Percentiles rank a stretch among this genome's conserved stretches.
phyloP scores from a whole-genome alignment of 2,329 filamentous ascomycete species.

The Pseudogymnoascus sp. region DNA sequence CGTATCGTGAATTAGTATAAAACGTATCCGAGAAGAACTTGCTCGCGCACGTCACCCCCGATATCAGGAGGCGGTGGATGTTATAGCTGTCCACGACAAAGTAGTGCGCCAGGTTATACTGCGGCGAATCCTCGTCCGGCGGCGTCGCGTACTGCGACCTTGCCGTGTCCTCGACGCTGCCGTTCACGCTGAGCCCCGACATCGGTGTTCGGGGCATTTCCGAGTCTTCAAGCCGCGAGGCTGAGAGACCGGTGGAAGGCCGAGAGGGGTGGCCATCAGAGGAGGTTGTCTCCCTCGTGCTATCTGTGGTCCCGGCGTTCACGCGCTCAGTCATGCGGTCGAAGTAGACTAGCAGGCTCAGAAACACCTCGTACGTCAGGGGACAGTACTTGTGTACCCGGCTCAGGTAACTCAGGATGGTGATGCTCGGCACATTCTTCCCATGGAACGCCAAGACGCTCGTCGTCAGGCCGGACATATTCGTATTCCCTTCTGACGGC shows the following conservation, averaged over 20 bases:
- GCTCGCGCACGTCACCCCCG: conserved; percentile 94
- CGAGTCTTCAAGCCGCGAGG: background rate
- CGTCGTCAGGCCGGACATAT: conserved; percentile 55
- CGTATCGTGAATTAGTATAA: conserved; percentile 97
- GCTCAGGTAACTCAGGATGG: conserved; percentile 88
- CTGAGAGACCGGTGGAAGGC: conserved; percentile 6
- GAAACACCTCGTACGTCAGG: conserved; percentile 94
- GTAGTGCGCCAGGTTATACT: conserved; percentile 50
- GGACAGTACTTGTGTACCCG: conserved; percentile 98
- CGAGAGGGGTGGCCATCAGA: background rate
- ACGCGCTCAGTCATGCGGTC: conserved; percentile 97
- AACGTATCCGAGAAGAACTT: conserved; percentile 99
- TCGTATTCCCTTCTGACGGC: conserved; percentile 45
- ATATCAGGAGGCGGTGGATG: conserved; percentile 92
- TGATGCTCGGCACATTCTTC: conserved; percentile 95
- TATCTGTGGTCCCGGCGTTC: conserved; percentile 59
- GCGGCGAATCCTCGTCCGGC: conserved; percentile 17
- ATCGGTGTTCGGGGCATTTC: conserved; percentile 18
- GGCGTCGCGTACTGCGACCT: conserved; percentile 23
- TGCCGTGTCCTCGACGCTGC: conserved; percentile 22
- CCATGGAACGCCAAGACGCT: conserved; percentile 92
- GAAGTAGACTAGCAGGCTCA: conserved; percentile 93
- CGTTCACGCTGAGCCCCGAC: conserved; percentile 22
- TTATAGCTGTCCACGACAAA: conserved; percentile 99
- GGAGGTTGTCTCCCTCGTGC: background rate